Conservation (phyloP, 768 basidiomycete genomes). For the Phlebiopsis gigantea region DNA sequence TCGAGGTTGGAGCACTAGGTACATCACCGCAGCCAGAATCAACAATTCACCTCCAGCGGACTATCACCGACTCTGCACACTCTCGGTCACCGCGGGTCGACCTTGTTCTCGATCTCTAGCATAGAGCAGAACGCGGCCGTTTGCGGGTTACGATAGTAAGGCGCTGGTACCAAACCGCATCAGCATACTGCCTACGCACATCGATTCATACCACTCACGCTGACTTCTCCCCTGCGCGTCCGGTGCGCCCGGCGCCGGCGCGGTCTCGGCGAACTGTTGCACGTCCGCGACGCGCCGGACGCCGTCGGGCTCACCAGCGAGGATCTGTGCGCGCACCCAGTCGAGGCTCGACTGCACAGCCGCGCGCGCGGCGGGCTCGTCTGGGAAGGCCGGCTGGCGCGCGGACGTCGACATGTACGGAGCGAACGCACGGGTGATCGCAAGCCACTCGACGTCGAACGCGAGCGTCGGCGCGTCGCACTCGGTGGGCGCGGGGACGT, state of each 20-base stretch:
- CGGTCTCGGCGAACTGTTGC: conserved; percentile 67
- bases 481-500: conserved; percentile 25
- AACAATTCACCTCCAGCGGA: too few relatives aligned
- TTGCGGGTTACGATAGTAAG: conserved; percentile 82
- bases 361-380: conserved; percentile 39
- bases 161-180: conserved; percentile 43
- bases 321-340: conserved; percentile 66
- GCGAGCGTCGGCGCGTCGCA: conserved; percentile 36
- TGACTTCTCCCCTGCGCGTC: conserved; percentile 28
- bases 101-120: conserved; percentile 73
- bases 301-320: conserved; percentile 21
- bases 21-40: too few relatives aligned
- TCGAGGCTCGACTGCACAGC: conserved; percentile 53
- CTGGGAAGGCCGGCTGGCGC: conserved; percentile 55
- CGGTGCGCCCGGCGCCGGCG: conserved; percentile 44
- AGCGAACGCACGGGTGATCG: conserved; percentile 84
- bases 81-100: conserved; percentile 23
- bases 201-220: conserved; percentile 28
- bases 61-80: too few relatives aligned
- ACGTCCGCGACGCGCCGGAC: conserved; percentile 43
- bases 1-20: conserved; percentile 63
- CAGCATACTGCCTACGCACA: neutral
- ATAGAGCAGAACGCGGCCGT: conserved; percentile 81
- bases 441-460: conserved; percentile 92
- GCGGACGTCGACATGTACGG: conserved; percentile 60